Evolutionary conservation across 2,329 filamentous ascomycete species (phyloP).

Genomic region (Keithomyces neogunnii): DNA sequence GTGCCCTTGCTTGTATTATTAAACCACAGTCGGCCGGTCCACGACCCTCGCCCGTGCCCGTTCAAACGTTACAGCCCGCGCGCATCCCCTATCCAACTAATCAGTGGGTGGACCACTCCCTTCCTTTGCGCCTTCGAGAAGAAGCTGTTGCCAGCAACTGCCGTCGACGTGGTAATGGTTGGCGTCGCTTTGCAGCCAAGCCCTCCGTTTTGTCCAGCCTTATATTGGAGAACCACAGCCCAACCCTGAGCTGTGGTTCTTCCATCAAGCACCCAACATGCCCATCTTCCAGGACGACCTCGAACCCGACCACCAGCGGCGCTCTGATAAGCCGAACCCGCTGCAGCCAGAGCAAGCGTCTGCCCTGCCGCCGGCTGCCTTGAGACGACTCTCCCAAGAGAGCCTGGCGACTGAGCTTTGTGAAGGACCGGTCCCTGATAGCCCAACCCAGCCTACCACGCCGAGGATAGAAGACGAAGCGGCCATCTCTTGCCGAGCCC

Average conservation of each 20-base stretch:
- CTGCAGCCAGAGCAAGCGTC: conserved; percentile 10
- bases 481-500: conserved; percentile 54
- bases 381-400: conserved; percentile 43
- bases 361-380: conserved; percentile 1
- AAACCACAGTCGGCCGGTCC: no score
- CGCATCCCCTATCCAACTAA: no score
- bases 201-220: conserved; percentile 8
- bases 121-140: no score
- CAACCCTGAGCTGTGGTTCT: conserved; percentile 23
- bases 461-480: conserved; percentile 16
- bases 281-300: conserved; percentile 50
- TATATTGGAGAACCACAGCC: conserved; percentile 14
- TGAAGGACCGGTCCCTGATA: conserved; percentile 45
- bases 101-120: no score
- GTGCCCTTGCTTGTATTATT: not conserved
- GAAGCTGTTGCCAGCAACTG: not conserved
- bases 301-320: conserved; percentile 21
- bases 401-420: conserved; percentile 54
- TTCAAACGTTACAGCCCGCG: no score
- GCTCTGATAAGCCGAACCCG: conserved; percentile 15
- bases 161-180: not conserved
- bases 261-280: conserved; percentile 30
- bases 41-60: no score
- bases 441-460: conserved; percentile 20
- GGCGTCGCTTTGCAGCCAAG: not conserved